These are phyloP conservation scores for Coemansia sp. DNA, from an alignment of 192 early-diverging fungal genomes.

Conservation along the genomic window DNA sequence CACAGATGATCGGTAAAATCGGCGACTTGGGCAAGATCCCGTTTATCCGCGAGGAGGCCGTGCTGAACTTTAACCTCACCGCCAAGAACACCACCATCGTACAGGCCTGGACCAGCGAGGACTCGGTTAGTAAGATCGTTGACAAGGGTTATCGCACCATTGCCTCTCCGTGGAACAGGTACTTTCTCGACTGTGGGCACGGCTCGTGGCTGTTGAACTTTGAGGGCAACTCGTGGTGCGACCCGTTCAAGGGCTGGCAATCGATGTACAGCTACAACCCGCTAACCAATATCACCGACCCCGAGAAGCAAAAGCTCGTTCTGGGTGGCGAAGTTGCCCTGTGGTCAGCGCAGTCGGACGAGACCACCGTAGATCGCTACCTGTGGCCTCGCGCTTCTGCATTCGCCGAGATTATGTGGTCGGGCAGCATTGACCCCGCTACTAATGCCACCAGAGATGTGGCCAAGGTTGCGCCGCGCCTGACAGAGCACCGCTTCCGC, in stretches of 20 bases:
- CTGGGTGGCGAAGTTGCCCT: conserved; percentile 69
- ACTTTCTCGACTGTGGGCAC: conserved; percentile 76
- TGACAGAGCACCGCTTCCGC: conserved; percentile 73
- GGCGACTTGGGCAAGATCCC: conserved; percentile 62
- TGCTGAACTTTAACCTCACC: conserved; percentile 59
- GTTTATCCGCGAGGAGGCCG: conserved; percentile 74
- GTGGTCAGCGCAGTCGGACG: conserved; percentile 72
- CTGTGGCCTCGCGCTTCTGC: conserved; percentile 74
- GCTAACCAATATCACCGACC: conserved; percentile 58
- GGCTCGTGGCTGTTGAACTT: conserved; percentile 75
- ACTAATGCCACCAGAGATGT: conserved; percentile 57
- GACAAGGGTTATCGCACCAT: conserved; percentile 66
- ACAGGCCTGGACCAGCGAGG: conserved; percentile 69
- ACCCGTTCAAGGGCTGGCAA: conserved; percentile 73
- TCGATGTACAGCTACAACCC: conserved; percentile 69
- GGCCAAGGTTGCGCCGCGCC: conserved; percentile 63
- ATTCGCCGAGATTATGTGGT: conserved; percentile 74
- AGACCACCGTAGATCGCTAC: conserved; percentile 60
- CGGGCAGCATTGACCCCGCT: conserved; percentile 60
- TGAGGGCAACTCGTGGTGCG: conserved; percentile 70
- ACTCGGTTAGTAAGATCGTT: conserved; percentile 59
- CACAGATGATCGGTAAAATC: conserved; percentile 55
- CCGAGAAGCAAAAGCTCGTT: conserved; percentile 61
- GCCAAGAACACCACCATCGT: conserved; percentile 64
- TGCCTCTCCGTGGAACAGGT: conserved; percentile 64